Base-by-base conservation (phyloP, 2,329 filamentous ascomycete species). In the Aspergillus sp. region DNA sequence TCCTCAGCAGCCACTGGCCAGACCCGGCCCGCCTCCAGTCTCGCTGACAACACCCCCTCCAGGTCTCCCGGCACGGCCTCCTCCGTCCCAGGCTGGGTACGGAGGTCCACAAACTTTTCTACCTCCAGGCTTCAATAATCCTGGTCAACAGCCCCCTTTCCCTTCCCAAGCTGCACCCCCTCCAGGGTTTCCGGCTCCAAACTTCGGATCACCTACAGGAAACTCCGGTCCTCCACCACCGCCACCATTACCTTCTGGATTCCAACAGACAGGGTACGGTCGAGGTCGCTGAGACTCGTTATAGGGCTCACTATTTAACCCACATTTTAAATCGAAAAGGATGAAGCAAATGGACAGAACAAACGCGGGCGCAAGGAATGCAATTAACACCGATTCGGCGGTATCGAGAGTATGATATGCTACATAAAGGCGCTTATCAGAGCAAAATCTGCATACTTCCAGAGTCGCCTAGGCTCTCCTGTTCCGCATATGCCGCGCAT, bases 41-140 rank as follows among this genome's bases (percentile, higher is more conserved):
- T 65, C 80, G 49, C 67, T 80, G 44, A 69, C 72, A 43, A 76
- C 76, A 33, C 77, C 78, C 9, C 79, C 79, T 14, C 78, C 82
- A 7, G 83, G 82, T 27, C 71, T 87, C 24, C 88, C 89, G 40
- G 86, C 88, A 57, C 79, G 88, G 40, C 89, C 89, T n/a, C 89
- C 89, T 4, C 86, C 86, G 17, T 85, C 82, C 15, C 85, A 88
- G 66, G 86, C 79, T 50, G 86, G 86, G 2, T 90, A 89, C 68
- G 88, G 87, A 43, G 88, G 88, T 9, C 87, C 75, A 44, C 70
- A 76, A 61, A 64, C 73, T 14, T 78, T 80, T 60, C 52, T 72
- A 17, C 75, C 74, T 31, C 71, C 70, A 50, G 74, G 71, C 51
- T 79, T 76, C 57, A 73, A 67, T 61, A 70, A 64, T 47, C 51